Conservation (phyloP, 1,284 basidiomycete species). For the Cryptococcus sp. region DNA sequence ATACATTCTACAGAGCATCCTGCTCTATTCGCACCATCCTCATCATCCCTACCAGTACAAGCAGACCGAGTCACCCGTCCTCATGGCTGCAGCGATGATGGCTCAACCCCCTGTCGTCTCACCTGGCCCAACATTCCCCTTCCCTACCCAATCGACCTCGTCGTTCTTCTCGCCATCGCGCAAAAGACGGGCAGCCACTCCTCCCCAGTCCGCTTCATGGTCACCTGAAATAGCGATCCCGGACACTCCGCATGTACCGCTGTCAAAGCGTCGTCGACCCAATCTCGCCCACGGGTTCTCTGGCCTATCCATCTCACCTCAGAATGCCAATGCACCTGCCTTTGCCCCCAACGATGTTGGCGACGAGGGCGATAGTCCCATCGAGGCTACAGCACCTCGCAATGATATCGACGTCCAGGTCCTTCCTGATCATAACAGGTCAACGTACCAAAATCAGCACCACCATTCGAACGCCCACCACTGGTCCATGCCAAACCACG, state of each 20-base stretch:
- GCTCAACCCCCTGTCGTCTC: too few species aligned
- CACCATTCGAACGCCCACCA: constrained; percentile 12
- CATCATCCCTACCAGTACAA: too few species aligned
- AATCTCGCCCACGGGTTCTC: constrained; percentile 46
- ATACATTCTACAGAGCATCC: too few species aligned
- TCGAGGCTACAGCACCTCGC: constrained; percentile 8
- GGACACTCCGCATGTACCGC: constrained; percentile 2
- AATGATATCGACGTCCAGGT: constrained; percentile 19
- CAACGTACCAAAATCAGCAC: not conserved
- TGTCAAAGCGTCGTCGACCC: constrained; percentile 38
- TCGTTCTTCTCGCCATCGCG: constrained; percentile 1
- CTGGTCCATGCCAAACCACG: constrained; percentile 18
- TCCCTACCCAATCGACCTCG: too few species aligned
- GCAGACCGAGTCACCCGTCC: too few species aligned
- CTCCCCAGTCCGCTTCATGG: constrained; percentile 5
- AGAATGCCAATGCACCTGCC: not conserved
- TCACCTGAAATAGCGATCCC: not conserved
- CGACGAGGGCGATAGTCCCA: not conserved
- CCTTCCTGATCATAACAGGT: constrained; percentile 5
- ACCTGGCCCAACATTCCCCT: too few species aligned
- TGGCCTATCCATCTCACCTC: constrained; percentile 32
- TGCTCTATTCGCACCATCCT: too few species aligned
- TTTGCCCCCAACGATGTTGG: not conserved
- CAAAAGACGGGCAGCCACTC: constrained; percentile 24
- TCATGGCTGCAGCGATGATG: too few species aligned